These are phyloP conservation scores for Podila minutissima DNA, from an alignment of 192 early-diverging fungal species.

Conservation along the genomic window DNA sequence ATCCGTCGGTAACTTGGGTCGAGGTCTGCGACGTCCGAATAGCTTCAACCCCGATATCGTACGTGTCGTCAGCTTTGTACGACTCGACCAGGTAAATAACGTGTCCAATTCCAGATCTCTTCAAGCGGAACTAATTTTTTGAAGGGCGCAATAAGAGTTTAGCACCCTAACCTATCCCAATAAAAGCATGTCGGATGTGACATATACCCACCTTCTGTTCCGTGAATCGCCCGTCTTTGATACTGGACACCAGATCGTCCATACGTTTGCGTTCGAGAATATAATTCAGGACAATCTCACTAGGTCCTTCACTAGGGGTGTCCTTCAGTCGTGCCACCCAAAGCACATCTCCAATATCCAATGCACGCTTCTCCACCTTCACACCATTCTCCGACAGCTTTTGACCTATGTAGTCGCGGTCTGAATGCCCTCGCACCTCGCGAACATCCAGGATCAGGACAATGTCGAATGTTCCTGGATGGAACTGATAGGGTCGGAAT, in stretches of 20 bases:
- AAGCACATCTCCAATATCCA: constrained; percentile 89
- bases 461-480: constrained; percentile 69
- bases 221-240: constrained; percentile 91
- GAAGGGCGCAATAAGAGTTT: constrained; percentile 5
- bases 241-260: constrained; percentile 91
- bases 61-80: constrained; percentile 67
- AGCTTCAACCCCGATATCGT: constrained; percentile 66
- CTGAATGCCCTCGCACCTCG: constrained; percentile 74
- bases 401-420: constrained; percentile 78
- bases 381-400: constrained; percentile 71
- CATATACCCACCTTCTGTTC: constrained; percentile 84
- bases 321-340: constrained; percentile 79
- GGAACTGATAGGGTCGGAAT: constrained; percentile 33
- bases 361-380: constrained; percentile 60
- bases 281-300: constrained; percentile 84
- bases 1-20: constrained; percentile 81
- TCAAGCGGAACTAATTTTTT: constrained; percentile 70
- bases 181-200: neutral
- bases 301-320: constrained; percentile 12
- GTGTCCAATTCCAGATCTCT: constrained; percentile 72
- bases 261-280: constrained; percentile 95
- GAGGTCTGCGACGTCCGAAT: constrained; percentile 80
- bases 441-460: constrained; percentile 83
- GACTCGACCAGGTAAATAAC: constrained; percentile 93
- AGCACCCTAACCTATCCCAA: neutral